Evolutionary conservation across 139 green algal genomes (phyloP).

Genomic region (Chlamydomonas schloesseri): DNA sequence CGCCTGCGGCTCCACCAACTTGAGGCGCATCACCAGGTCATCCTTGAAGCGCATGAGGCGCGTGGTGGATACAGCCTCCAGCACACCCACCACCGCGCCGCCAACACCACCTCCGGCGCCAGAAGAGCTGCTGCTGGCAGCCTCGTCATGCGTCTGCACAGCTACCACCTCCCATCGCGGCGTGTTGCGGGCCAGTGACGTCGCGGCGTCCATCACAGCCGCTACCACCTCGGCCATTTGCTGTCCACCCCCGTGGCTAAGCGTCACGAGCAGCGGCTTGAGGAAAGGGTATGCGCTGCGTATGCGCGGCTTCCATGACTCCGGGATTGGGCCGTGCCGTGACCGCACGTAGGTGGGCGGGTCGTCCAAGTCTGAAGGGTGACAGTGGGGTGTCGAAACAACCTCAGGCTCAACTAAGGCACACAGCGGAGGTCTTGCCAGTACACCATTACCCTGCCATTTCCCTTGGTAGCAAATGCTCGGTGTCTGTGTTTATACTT

Average conservation of each 20-base stretch:
- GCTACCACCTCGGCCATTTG: background rate
- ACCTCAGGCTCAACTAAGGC: too few species aligned
- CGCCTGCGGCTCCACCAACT: background rate
- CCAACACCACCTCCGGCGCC: background rate
- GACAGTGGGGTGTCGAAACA: background rate
- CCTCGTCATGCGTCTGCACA: background rate
- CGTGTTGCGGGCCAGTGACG: slow-evolving; percentile 39
- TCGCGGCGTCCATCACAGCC: slow-evolving; percentile 18
- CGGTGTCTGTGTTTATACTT: background rate
- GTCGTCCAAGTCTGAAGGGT: slow-evolving; percentile 41
- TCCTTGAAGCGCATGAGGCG: slow-evolving; percentile 64
- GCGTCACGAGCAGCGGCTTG: slow-evolving; percentile 21
- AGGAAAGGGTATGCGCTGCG: slow-evolving; percentile 55
- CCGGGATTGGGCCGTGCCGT: slow-evolving; percentile 20
- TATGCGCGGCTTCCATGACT: slow-evolving; percentile 49
- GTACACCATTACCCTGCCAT: too few species aligned
- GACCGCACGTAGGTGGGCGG: slow-evolving; percentile 41
- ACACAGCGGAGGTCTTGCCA: too few species aligned
- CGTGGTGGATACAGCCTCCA: slow-evolving; percentile 64
- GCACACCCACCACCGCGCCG: background rate
- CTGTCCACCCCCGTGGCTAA: background rate
- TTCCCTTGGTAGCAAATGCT: too few species aligned
- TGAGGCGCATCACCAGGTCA: slow-evolving; percentile 51
- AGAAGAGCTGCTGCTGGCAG: background rate
- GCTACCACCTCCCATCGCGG: slow-evolving; percentile 49